Conservation (phyloP, 1,284 basidiomycete genomes). For the Dichomitus squalens region DNA sequence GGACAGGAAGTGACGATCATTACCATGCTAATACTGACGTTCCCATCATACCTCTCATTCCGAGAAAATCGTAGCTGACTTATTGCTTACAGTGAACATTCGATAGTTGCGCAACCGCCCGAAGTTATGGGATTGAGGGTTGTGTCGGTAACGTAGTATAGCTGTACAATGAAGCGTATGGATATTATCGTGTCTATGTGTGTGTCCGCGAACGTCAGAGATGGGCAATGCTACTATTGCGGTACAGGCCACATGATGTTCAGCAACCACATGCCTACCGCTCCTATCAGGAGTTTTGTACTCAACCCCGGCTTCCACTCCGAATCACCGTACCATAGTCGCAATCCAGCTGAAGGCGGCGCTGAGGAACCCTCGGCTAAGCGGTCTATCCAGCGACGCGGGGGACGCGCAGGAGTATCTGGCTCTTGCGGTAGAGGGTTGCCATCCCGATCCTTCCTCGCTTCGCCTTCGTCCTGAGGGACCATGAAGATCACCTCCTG, state of each 20-base stretch:
- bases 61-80: neutral
- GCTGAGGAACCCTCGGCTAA: conserved; percentile 42
- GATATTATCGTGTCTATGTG: conserved; percentile 1
- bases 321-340: conserved; percentile 34
- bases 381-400: conserved; percentile 57
- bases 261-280: conserved; percentile 53
- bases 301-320: conserved; percentile 38
- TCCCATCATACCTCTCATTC: conserved; percentile 5
- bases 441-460: conserved; percentile 28
- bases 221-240: conserved; percentile 7
- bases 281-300: conserved; percentile 38
- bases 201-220: neutral
- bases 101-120: neutral
- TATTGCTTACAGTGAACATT: neutral
- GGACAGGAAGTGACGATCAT: conserved; percentile 68
- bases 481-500: conserved; percentile 34
- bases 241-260: conserved; percentile 58
- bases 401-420: conserved; percentile 41
- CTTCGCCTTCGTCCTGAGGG: conserved; percentile 24
- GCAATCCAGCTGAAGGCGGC: conserved; percentile 31
- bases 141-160: no score
- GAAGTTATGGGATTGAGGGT: no score
- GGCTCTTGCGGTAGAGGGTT: conserved; percentile 27
- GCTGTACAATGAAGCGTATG: conserved; percentile 9
- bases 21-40: conserved; percentile 86